These are phyloP conservation scores for Chlorella sorokiniana DNA, from an alignment of 139 green algal genomes.

Conservation along the genomic window DNA sequence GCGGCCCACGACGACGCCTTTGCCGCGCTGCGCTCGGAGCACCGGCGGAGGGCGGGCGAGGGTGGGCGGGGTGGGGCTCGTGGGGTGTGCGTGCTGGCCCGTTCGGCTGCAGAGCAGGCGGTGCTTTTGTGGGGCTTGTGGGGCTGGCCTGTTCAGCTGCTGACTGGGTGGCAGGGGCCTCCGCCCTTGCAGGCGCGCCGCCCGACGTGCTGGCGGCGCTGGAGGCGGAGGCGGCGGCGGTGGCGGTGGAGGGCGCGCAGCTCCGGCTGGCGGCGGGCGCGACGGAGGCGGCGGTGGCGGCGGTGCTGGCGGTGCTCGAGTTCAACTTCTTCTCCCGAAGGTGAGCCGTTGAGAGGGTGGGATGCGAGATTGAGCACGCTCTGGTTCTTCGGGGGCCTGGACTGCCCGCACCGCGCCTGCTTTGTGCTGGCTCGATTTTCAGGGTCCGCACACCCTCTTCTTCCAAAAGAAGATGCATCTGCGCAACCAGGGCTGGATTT, in stretches of 20 bases:
- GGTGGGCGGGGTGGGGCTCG: not conserved
- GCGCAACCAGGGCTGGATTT: no score
- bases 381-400: no score
- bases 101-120: not conserved
- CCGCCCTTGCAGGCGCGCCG: slow-evolving; percentile 24
- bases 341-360: no score
- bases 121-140: not conserved
- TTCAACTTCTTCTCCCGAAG: slow-evolving; percentile 70
- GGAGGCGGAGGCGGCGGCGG: slow-evolving; percentile 43
- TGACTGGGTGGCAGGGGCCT: no score
- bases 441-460: no score
- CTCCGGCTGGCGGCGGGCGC: slow-evolving; percentile 60
- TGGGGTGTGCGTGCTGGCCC: not conserved
- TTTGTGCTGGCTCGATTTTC: no score
- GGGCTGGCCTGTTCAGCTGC: no score
- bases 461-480: no score
- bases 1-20: slow-evolving; percentile 35
- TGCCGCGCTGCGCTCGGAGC: slow-evolving; percentile 49
- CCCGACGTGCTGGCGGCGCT: slow-evolving; percentile 18
- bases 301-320: slow-evolving; percentile 71
- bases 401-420: no score
- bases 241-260: slow-evolving; percentile 42
- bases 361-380: no score
- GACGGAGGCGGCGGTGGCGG: slow-evolving; percentile 63
- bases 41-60: not conserved